Evolutionary conservation across 768 basidiomycete genomes (phyloP), one percentile per base, ranked within the genome.

Genomic region (Boletus bicolor): DNA sequence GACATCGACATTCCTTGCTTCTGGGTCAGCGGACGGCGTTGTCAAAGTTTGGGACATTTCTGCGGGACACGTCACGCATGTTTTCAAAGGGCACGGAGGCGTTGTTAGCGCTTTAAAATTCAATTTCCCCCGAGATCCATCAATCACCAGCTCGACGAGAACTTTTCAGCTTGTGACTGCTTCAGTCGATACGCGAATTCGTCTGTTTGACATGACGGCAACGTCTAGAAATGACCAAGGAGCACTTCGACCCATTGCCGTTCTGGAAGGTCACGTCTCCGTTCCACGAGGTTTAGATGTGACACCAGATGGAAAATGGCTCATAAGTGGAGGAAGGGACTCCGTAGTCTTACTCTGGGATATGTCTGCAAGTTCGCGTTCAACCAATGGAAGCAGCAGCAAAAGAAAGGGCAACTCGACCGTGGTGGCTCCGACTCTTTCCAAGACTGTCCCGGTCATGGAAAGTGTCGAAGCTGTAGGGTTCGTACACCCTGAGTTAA

Each of bases 41-140:
- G 97, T 98, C 44, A 98, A 98, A 76, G 92, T 99, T 10, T 98
- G 94, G 94, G 88, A 97, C 69, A 85, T 94, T 44, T 73, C 79
- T 4, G 86, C 86, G 26, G 95, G 93, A 35, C 94, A 87, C 68
- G 83, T 91, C 34, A 99, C 97, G 0, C 97, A 99, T 70, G 80
- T 94, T 12, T 93, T 96, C 79, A 90, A 89, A 65, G 96, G 95
- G 2, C 97, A 98, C 68, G 97, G 95, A 5, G 97, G 97, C n/a
- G 91, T 97, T 56, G 87, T 99, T 68, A 91, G 89, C 61, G 94
- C 96, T 15, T 75, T 98, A 56, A 76, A 81, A 26, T 99, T 95
- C 74, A 89, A 87, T 69, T 91, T 87, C 63, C 86, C 86, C 21
- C 81, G 77, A 56, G 81, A 88, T 57, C 75, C 79, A 3, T 81